phyloP scores from a whole-genome alignment of 169 alveolate species.

The Pseudocohnilembus persalinus region DNA sequence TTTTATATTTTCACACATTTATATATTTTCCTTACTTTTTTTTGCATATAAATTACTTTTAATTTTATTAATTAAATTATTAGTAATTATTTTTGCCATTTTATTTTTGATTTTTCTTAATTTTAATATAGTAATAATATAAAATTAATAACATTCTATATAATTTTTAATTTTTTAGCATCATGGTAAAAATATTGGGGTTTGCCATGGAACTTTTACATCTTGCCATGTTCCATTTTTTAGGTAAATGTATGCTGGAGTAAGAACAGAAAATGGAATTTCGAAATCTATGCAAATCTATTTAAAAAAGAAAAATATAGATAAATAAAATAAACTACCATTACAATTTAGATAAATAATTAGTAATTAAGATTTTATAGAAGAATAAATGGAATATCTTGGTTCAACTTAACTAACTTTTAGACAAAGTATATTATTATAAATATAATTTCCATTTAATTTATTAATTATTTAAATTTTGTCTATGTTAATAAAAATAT shows the following conservation, averaged over 20 bases:
- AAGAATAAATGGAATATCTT: not conserved
- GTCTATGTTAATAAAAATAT: not conserved
- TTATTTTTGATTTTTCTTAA: too few relatives aligned
- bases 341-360: too few relatives aligned
- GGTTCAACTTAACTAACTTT: too few relatives aligned
- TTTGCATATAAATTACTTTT: too few relatives aligned
- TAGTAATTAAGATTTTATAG: not conserved
- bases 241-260: slow-evolving; percentile 12
- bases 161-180: not conserved
- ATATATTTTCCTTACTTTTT: too few relatives aligned
- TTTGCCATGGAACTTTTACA: slow-evolving; percentile 12
- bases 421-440: not conserved
- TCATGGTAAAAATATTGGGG: slow-evolving; percentile 10
- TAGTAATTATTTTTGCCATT: too few relatives aligned
- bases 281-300: slow-evolving; percentile 2
- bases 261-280: slow-evolving; percentile 20
- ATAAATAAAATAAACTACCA: not conserved
- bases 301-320: slow-evolving; percentile 2
- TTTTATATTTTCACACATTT: too few relatives aligned
- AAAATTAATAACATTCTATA: not conserved
- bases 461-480: not conserved
- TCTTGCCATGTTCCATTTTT: slow-evolving; percentile 1
- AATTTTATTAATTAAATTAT: too few relatives aligned
- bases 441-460: not conserved
- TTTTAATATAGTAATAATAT: too few relatives aligned